Evolutionary conservation across 148 eudicot species (phyloP), one percentile per base, ranked within the genome.

Genomic region (Rhododendron ovatum): DNA sequence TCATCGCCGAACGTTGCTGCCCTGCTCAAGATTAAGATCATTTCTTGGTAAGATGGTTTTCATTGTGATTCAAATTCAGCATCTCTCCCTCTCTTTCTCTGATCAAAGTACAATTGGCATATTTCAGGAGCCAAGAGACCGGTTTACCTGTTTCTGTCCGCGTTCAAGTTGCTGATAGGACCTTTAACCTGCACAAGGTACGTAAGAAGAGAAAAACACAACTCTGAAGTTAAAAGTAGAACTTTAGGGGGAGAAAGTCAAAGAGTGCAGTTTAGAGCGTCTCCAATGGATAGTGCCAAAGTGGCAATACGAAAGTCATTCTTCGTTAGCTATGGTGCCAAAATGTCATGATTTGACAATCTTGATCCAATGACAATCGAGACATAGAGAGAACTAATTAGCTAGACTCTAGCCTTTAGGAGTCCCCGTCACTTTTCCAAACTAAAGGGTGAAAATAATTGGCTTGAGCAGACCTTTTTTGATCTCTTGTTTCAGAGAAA

Each of bases 161-260:
- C 30, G 95, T 96, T 87, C 94, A 89, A 10, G 91, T 95, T 84
- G 94, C 91, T 59, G 90, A 85, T 51, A 93, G 91, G 89, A 92
- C 88, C 89, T 94, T 96, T 90, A 89, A 92, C 87, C 92, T 96
- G 76, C 99, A 96, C 92, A 94, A 96, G 97, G 98, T 94, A n/a
- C n/a, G n/a, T n/a, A 88, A 82, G 76, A 65, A 55, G 22, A n/a
- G 45, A 15, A 53, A 41, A 17, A 18, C 57, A 75, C 14, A 83
- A 75, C 47, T 37, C 8, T 71, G 76, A 30, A 71, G 41, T 30
- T 33, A 33, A 71, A 71, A 33, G 0, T 24, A 30, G 74, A 67
- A 67, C 35, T 26, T n/a, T 67, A 2, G 74, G 35, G 74, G 35
- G 3, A 67, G 4, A 30, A 67, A 67, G 8, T 26, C 35, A 0